Evolutionary conservation across 208 protist species (phyloP), one percentile per base, ranked within the genome.

Genomic region (Crithidia bombi): DNA sequence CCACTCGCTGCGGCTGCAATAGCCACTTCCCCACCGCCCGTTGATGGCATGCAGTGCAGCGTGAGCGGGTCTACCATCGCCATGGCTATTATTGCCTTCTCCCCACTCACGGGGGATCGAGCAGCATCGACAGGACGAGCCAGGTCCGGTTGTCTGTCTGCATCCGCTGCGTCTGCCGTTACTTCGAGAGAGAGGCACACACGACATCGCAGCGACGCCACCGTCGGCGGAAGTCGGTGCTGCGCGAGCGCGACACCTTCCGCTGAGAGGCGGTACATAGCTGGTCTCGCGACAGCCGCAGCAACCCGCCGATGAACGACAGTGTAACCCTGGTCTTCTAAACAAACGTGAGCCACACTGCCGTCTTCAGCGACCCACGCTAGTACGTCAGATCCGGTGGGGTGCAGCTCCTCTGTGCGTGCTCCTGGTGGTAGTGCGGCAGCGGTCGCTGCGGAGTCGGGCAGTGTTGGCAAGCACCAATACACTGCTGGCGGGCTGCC

Each of bases 361-460:
- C 75, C 83, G 55, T 95, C 90, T 63, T 95, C 90, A 0, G 78
- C 75, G 12, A 93, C 79, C 71, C 89, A 77, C 26, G 79, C 79
- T 26, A 92, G 65, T 28, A 91, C 85, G 21, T 75, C 49, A 0
- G 28, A 55, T 14, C 47, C 69, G 33, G n/a, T 14, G 7, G 43
- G 30, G 28, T 28, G 25, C 5, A n/a, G 28, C 0, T 17, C 62
- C 30, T 33, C 23, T 11, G 14, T 57, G 47, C 51, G 23, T 35
- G 51, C n/a, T n/a, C n/a, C n/a, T n/a, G n/a, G n/a, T n/a, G 25
- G 35, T 62, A 36, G 15, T 58, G 11, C 25, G 5, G 10, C 51
- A 5, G 25, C 23, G 7, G 28, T 5, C 28, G 23, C 7, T 19
- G 5, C 25, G 12, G 6, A 14, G 11, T 26, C 6, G 19, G 39